Evolutionary conservation across 2,329 filamentous ascomycete genomes (phyloP), one percentile per base, ranked within the genome.

Genomic region (Botrytis sinoallii): DNA sequence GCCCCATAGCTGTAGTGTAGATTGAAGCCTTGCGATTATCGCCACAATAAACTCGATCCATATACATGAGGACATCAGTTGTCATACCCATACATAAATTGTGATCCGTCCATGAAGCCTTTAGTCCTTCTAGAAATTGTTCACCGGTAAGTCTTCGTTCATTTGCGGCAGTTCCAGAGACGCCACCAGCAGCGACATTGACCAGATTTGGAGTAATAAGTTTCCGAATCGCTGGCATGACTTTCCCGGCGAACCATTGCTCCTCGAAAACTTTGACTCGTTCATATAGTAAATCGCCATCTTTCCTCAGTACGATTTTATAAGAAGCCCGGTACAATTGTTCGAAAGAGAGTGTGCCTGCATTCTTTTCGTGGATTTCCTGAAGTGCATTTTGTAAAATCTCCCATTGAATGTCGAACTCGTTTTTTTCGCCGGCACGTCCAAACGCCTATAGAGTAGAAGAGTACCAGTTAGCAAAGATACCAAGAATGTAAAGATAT

Each of bases 11-110:
- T 16, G 92, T 89, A 22, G 91, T 89, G 81, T 95, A 98, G 72
- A 98, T 96, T 0, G 92, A 92, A 0, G 93, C 91, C 75, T 88
- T 88, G 9, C 89, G 87, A 74, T 90, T 88, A 76, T 97, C 94
- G 52, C 90, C 86, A 68, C 90, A 92, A 79, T 93, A 94, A 42
- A 95, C 91, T 68, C 94, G 92, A 81, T 99, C 95, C 86, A 99
- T 93, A 81, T 98, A 98, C 94, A 98, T 98, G 70, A 98, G 86
- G 46, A 98, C 94, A 82, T 98, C 96, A 6, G 95, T 94, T 69
- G 94, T 91, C 95, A 98, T 98, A 80, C 94, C 94, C 93, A 97
- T 97, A 63, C 93, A 95, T 73, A 93, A 89, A 81, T 95, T 93
- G 81, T 99, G 95, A 76, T 97, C 92, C 75, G 94, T 90, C 94